These are phyloP conservation scores for Pleurozium schreberi DNA, from an alignment of 225 moss, liverwort and hornwort species.

Conservation along the genomic window DNA sequence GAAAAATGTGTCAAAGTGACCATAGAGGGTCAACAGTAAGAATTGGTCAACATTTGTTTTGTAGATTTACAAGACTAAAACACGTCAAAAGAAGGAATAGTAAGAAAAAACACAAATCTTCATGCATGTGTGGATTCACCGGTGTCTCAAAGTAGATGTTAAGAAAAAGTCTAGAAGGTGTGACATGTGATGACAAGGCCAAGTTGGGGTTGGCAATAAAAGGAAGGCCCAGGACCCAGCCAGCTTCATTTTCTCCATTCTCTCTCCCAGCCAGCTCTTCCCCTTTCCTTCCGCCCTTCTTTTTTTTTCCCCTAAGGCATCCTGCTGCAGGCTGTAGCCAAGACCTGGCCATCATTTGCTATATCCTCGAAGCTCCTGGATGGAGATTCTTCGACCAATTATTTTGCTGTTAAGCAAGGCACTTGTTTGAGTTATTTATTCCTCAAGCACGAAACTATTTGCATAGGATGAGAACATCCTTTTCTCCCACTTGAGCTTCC, in stretches of 20 bases:
- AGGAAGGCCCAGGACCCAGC: neutral
- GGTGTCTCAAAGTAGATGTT: neutral
- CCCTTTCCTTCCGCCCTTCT: neutral
- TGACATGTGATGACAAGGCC: conserved; percentile 17
- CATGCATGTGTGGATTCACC: neutral
- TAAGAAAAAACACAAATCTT: neutral
- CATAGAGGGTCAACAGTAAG: neutral
- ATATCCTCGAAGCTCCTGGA: neutral
- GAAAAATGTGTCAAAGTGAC: neutral
- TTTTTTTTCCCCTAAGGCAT: neutral
- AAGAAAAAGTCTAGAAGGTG: neutral
- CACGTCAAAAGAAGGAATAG: neutral
- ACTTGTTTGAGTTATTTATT: neutral
- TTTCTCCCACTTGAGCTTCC: neutral
- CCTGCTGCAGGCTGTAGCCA: neutral
- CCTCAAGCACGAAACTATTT: neutral
- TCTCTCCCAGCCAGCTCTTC: neutral
- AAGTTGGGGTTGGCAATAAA: conserved; percentile 19
- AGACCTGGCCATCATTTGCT: neutral
- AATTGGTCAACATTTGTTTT: accelerated
- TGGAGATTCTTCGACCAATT: conserved; percentile 6
- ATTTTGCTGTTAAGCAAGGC: conserved; percentile 9
- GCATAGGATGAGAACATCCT: neutral
- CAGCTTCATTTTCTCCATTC: conserved; percentile 1
- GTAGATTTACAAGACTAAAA: neutral